Conservation (phyloP, 2,329 filamentous ascomycete genomes). For the Hypomyces perniciosus region DNA sequence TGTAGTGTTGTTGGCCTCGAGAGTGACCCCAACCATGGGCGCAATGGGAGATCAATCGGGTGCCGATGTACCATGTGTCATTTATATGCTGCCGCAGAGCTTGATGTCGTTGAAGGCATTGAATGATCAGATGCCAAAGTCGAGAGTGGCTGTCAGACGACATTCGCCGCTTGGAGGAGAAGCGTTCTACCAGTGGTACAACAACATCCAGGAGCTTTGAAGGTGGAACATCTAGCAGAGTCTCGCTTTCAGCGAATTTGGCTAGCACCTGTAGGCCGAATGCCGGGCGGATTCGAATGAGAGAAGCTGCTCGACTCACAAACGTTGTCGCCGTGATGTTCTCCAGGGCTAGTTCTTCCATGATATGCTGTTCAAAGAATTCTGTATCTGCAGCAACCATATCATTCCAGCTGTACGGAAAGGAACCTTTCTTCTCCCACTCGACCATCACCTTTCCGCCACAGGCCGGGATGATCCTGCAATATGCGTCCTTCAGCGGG, state of each 20-base stretch:
- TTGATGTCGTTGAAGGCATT: background rate
- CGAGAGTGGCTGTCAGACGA: background rate
- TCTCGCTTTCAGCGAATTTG: background rate
- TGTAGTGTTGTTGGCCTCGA: background rate
- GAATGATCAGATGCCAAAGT: background rate
- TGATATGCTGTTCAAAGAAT: conserved; percentile 1
- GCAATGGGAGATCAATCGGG: background rate
- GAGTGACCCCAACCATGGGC: conserved; percentile 1
- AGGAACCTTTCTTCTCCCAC: background rate
- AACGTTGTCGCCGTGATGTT: background rate
- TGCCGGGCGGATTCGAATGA: background rate
- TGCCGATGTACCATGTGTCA: background rate
- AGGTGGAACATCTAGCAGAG: background rate
- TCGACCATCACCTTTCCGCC: background rate
- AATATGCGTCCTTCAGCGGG: conserved; percentile 1
- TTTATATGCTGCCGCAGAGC: background rate
- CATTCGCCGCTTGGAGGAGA: background rate
- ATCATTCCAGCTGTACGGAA: background rate
- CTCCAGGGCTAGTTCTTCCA: background rate
- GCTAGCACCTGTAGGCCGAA: conserved; percentile 1
- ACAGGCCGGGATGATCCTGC: conserved; percentile 3
- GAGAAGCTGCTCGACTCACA: background rate
- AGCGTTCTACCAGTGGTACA: conserved; percentile 1
- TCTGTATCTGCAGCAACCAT: background rate
- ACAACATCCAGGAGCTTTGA: background rate